Conservation (phyloP, 768 basidiomycete genomes). For the Floccularia luteovirens region DNA sequence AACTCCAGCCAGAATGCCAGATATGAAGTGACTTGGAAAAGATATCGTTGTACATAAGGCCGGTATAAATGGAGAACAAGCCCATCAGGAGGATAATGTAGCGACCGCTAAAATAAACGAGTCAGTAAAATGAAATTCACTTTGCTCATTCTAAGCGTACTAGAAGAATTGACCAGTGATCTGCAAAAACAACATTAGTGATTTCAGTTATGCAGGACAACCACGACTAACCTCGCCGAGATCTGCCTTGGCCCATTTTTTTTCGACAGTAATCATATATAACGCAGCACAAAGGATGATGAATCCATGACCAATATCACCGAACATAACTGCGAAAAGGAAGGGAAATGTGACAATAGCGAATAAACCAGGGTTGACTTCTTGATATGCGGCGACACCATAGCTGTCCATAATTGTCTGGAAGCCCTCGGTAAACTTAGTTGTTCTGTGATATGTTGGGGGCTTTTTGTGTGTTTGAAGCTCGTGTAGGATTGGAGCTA, state of each 20-base stretch:
- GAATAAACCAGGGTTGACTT: slow-evolving; percentile 94
- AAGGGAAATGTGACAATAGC: slow-evolving; percentile 94
- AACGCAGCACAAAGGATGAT: slow-evolving; percentile 73
- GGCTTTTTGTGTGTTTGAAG: slow-evolving; percentile 85
- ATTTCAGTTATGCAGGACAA: slow-evolving; percentile 2
- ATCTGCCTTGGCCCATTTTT: slow-evolving; percentile 62
- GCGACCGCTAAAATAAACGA: slow-evolving; percentile 60
- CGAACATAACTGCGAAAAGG: slow-evolving; percentile 99
- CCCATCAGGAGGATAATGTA: slow-evolving; percentile 99
- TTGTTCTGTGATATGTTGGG: slow-evolving; percentile 91
- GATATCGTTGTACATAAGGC: slow-evolving; percentile 97
- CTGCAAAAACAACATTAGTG: slow-evolving; percentile 24
- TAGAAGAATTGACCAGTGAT: slow-evolving; percentile 89
- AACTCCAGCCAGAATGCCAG: slow-evolving; percentile 85
- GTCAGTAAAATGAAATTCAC: slow-evolving; percentile 9
- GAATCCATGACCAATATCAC: slow-evolving; percentile 93
- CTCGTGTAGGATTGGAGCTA: slow-evolving; percentile 90
- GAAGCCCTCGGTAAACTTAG: slow-evolving; percentile 95
- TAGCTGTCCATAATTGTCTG: slow-evolving; percentile 98
- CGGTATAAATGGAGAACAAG: slow-evolving; percentile 92
- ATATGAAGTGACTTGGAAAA: slow-evolving; percentile 90
- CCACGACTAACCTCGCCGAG: slow-evolving; percentile 54
- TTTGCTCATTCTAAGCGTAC: slow-evolving; percentile 38
- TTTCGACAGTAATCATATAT: slow-evolving; percentile 85
- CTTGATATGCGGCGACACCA: slow-evolving; percentile 90